A percentile compares a stretch with the other conserved stretches of the same genome.
Evolutionary conservation across 1,284 basidiomycete species (phyloP).

Genomic region (Schizophyllum commune): DNA sequence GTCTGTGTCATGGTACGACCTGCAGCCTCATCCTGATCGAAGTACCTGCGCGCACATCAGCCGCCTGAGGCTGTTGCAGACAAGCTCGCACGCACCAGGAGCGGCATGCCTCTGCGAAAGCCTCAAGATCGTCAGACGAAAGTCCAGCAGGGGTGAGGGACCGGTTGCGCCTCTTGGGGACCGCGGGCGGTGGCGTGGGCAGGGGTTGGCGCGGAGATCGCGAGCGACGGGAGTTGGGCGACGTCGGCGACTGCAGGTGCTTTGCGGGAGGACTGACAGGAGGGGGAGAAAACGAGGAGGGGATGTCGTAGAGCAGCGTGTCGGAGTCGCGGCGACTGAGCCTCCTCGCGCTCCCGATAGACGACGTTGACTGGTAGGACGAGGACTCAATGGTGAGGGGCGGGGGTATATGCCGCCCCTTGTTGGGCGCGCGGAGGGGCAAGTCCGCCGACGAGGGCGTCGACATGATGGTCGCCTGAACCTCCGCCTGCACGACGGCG

Average conservation of each 20-base stretch:
- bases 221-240: background rate
- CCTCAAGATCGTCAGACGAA: constrained; percentile 55
- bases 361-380: background rate
- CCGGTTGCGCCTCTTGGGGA: constrained; percentile 23
- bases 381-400: background rate
- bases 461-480: background rate
- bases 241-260: background rate
- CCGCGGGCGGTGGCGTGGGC: background rate
- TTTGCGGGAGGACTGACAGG: background rate
- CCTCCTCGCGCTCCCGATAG: background rate
- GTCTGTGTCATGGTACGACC: constrained; percentile 73
- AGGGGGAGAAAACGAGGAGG: background rate
- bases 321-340: background rate
- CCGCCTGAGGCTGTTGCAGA: background rate
- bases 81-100: constrained; percentile 45
- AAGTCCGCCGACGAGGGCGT: background rate
- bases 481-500: background rate
- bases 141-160: constrained; percentile 57
- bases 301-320: background rate
- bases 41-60: constrained; percentile 48
- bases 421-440: background rate
- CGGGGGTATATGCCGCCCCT: background rate
- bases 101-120: constrained; percentile 64
- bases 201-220: background rate
- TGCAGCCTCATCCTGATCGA: constrained; percentile 65